A percentile compares a stretch with the other conserved stretches of the same genome.
Conservation (phyloP, 306 rosid species). For the Pueraria montana region DNA sequence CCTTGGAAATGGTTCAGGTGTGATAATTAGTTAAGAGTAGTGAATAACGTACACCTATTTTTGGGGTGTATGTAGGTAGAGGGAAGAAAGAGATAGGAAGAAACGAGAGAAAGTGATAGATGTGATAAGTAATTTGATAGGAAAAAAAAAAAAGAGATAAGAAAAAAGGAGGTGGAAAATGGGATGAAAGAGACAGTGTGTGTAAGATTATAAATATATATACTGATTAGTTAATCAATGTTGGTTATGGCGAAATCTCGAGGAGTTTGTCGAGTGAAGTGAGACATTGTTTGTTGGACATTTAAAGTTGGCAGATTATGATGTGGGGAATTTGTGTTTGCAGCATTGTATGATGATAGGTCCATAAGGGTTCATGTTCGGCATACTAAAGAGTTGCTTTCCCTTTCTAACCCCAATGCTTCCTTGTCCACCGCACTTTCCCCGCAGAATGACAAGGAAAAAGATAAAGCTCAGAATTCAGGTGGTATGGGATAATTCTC, state of each 20-base stretch:
- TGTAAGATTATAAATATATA: no score
- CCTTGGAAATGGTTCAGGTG: no score
- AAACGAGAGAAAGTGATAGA: no score
- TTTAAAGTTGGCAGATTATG: slow-evolving; percentile 48
- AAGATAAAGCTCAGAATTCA: slow-evolving; percentile 64
- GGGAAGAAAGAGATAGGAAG: no score
- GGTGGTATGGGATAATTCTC: slow-evolving; percentile 63
- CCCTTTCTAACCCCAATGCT: slow-evolving; percentile 77
- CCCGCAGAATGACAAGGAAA: slow-evolving; percentile 65
- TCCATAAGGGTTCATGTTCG: slow-evolving; percentile 89
- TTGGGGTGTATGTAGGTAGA: no score
- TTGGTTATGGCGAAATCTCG: background rate
- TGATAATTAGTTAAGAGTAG: no score
- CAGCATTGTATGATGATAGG: slow-evolving; percentile 90
- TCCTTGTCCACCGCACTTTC: slow-evolving; percentile 79
- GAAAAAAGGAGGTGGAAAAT: no score
- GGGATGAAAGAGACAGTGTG: no score
- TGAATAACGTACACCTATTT: no score
- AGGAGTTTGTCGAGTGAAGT: background rate
- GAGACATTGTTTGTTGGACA: background rate
- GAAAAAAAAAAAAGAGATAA: no score
- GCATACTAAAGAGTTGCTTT: slow-evolving; percentile 78
- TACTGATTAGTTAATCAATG: background rate
- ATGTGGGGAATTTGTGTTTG: slow-evolving; percentile 47
- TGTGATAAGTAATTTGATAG: no score